Evolutionary conservation across 108 stramenopile species (phyloP).

Genomic region (Cyclotella atomus): DNA sequence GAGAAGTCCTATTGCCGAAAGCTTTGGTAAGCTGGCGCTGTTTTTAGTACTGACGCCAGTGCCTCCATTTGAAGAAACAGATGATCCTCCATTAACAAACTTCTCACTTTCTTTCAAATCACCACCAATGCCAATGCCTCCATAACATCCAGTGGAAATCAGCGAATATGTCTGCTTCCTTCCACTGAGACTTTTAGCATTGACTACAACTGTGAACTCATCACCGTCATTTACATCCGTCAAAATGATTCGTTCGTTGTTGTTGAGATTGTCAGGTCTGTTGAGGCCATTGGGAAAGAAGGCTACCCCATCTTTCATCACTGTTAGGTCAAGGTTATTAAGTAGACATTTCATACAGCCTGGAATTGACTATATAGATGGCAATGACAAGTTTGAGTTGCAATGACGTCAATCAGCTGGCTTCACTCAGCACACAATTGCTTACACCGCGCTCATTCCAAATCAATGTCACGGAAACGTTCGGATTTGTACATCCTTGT

Average conservation of each 20-base stretch:
- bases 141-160: conserved; percentile 29
- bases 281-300: conserved; percentile 20
- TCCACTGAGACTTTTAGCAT: not conserved
- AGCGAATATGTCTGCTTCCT: conserved; percentile 7
- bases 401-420: not conserved
- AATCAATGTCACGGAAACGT: conserved; percentile 13
- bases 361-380: not conserved
- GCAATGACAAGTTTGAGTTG: not conserved
- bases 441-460: conserved; percentile 21
- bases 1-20: no score
- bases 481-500: conserved; percentile 7
- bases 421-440: no score
- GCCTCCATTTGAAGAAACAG: not conserved
- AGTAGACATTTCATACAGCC: conserved; percentile 17
- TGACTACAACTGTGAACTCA: conserved; percentile 13
- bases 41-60: not conserved
- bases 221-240: conserved; percentile 21
- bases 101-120: not conserved
- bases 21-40: no score
- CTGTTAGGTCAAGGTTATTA: conserved; percentile 24
- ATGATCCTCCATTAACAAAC: not conserved
- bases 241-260: conserved; percentile 18
- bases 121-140: conserved; percentile 3
- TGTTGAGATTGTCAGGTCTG: conserved; percentile 10
- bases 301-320: not conserved